These are phyloP conservation scores for Boletus rubescentipes DNA, from an alignment of 768 basidiomycete genomes.

Conservation along the genomic window DNA sequence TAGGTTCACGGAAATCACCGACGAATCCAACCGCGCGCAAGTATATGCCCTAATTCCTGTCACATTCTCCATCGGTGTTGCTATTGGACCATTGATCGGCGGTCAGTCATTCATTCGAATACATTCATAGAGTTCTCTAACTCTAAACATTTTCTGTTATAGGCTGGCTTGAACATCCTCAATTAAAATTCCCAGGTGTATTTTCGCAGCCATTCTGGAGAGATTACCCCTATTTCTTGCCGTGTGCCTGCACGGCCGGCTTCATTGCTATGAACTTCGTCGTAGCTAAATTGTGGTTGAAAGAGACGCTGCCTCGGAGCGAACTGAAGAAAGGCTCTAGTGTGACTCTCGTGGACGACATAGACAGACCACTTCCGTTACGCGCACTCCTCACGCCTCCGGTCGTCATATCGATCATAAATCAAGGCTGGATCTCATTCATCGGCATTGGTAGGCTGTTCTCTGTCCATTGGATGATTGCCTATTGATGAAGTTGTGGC, in stretches of 20 bases:
- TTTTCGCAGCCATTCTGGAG: constrained; percentile 47
- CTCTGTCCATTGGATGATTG: neutral
- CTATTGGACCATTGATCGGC: neutral
- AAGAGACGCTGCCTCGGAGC: constrained; percentile 9
- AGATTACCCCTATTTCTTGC: constrained; percentile 47
- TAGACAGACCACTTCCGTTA: neutral
- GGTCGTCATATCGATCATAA: neutral
- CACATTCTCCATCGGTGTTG: neutral
- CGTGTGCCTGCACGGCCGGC: no score
- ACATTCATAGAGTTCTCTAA: neutral
- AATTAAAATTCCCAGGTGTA: constrained; percentile 44
- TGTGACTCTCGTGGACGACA: neutral
- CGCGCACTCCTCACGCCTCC: neutral
- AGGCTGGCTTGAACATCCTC: constrained; percentile 33
- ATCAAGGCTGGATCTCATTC: neutral
- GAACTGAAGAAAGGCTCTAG: neutral
- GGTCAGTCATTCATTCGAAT: neutral
- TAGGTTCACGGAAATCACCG: neutral
- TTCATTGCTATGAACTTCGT: constrained; percentile 7
- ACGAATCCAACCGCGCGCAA: neutral
- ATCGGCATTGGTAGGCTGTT: neutral
- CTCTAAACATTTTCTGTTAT: neutral
- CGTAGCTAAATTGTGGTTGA: constrained; percentile 8
- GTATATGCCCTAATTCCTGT: neutral
- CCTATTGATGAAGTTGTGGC: neutral